phyloP scores from a whole-genome alignment of 305 asterid species.

The Fraxinus floribunda region DNA sequence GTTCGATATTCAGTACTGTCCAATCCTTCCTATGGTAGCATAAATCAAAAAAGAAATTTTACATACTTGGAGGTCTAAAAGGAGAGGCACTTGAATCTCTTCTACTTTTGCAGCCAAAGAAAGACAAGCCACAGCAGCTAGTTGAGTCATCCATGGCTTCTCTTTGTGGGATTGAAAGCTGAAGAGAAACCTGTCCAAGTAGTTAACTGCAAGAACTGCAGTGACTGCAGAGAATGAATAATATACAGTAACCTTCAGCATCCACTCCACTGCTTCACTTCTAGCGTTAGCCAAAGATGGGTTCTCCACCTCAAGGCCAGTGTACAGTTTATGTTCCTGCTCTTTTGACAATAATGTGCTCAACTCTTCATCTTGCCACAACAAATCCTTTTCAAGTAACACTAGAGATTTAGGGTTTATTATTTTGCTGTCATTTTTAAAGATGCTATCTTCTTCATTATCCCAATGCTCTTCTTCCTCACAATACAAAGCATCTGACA shows the following conservation, averaged over 20 bases:
- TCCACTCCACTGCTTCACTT: slow-evolving; percentile 67
- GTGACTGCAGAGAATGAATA: slow-evolving; percentile 69
- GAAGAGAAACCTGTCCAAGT: slow-evolving; percentile 54
- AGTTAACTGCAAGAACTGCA: slow-evolving; percentile 78
- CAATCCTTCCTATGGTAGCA: background rate
- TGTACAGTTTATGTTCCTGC: slow-evolving; percentile 32
- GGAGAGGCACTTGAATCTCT: slow-evolving; percentile 64
- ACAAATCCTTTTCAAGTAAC: slow-evolving; percentile 28
- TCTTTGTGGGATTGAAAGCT: slow-evolving; percentile 29
- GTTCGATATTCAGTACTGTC: background rate
- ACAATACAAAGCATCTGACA: slow-evolving; percentile 38
- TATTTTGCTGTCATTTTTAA: background rate
- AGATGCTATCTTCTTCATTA: slow-evolving; percentile 9
- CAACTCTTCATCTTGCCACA: slow-evolving; percentile 51
- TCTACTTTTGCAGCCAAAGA: slow-evolving; percentile 80
- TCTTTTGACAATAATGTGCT: slow-evolving; percentile 51
- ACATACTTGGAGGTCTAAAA: slow-evolving; percentile 70
- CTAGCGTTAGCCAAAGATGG: slow-evolving; percentile 40
- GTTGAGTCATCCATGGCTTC: slow-evolving; percentile 79
- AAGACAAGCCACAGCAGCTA: slow-evolving; percentile 71
- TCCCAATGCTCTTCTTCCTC: slow-evolving; percentile 41
- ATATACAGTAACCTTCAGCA: slow-evolving; percentile 44
- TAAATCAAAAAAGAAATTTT: background rate
- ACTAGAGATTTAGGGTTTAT: slow-evolving; percentile 11
- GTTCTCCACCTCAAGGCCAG: slow-evolving; percentile 17